Base-by-base conservation (phyloP, 2,329 filamentous ascomycete genomes). In the Trichoderma sp. region DNA sequence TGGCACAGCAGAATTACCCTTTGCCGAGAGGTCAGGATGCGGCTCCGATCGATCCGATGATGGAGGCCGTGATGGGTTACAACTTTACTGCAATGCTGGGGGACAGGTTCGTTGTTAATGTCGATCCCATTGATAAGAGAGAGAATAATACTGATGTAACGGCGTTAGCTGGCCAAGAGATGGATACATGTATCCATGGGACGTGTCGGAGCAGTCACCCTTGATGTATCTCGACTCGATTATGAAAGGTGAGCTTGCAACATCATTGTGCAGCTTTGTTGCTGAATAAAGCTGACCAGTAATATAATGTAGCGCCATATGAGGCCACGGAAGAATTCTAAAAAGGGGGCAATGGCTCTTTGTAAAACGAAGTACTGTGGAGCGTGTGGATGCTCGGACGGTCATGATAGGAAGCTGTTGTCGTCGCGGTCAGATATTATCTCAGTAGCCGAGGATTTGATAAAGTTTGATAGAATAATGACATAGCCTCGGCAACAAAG, bases 201-300 rank as follows among this genome's bases (percentile, higher is more conserved):
- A 64, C 7, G 53, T 34, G 15, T 34, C 54, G 34, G 65, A 29
- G 19, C 48, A 63, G 22, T 63, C 65, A 2, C 65, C 65, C 17
- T 7, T 67, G 22, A 54, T 53, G 42, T 67, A 67, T 42, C 65
- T 67, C 32, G 57, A 67, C 39, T 50, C 48, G 4, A 67, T 67
- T 3, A 67, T 67, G 65, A 67, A 67, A 37, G 57, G 65, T 67
- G 57, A 63, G 57, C 17, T n/a, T 13, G 15, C 34, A 35, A 22
- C 22, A 35, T 29, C 17, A 54, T 35, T 15, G 8, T 9, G 7
- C 19, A 8, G 29, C 34, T 8, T n/a, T 12, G 6, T 37, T 1
- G 12, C 2, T n/a, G 45, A 13, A 17, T 27, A 34, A 17, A 19
- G 35, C 48, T 64, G 7, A 60, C 39, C 12, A 9, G 15, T 3